These are phyloP conservation scores for Acer yangbiense DNA, from an alignment of 345 rosid species.

Conservation along the genomic window DNA sequence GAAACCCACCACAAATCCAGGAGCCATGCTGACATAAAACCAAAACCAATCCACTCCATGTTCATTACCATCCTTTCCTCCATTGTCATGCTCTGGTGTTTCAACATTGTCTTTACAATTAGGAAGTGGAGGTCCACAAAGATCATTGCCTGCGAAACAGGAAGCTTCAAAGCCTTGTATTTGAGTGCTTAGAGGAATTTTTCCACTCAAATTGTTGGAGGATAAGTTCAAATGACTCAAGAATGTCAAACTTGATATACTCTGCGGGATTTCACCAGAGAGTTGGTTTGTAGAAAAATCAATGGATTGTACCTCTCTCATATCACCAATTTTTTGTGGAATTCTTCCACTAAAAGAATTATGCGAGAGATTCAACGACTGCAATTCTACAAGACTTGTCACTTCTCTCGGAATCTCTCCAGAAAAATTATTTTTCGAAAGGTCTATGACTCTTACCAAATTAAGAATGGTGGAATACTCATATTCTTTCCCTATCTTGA, in stretches of 20 bases:
- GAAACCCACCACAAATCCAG: not conserved
- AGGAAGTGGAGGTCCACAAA: not conserved
- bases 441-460: slow-evolving; percentile 23
- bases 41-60: not conserved
- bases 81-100: not conserved
- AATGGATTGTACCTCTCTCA: not conserved
- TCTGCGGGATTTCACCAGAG: not conserved
- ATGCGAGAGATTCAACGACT: not conserved
- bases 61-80: not conserved
- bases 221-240: not conserved
- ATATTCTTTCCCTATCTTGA: slow-evolving; percentile 25
- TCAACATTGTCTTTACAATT: not conserved
- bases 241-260: not conserved
- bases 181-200: not conserved
- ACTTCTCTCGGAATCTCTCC: not conserved
- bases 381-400: not conserved
- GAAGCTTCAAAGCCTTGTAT: not conserved
- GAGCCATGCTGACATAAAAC: not conserved
- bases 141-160: not conserved
- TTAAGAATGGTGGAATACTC: slow-evolving; percentile 23
- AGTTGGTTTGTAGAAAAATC: not conserved
- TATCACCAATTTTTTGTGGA: not conserved
- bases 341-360: not conserved
- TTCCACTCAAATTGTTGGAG: not conserved
- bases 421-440: slow-evolving; percentile 8